A percentile compares a stretch with the other conserved stretches of the same genome.
Evolutionary conservation across 2,329 filamentous ascomycete genomes (phyloP).

Genomic region (Phyllosticta citribraziliensis): DNA sequence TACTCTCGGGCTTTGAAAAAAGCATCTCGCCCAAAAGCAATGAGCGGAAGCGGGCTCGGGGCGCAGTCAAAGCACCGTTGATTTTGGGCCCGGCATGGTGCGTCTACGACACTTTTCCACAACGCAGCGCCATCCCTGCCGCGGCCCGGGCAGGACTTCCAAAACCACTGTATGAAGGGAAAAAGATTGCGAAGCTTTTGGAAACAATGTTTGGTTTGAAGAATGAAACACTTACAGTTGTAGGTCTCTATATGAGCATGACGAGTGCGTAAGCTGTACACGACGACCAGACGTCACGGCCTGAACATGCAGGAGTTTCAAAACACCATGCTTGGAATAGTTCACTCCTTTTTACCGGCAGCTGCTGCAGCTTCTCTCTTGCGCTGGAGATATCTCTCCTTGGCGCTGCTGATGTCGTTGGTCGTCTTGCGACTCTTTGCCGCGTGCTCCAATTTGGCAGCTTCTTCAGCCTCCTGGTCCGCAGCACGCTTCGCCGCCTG

Average conservation of each 20-base stretch:
- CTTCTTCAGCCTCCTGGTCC: conserved; percentile 59
- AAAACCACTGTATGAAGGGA: background rate
- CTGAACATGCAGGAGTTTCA: background rate
- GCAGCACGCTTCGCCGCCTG: conserved; percentile 61
- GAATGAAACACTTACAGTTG: background rate
- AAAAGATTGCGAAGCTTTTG: background rate
- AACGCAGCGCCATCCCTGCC: conserved; percentile 6
- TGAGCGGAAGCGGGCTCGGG: conserved; percentile 5
- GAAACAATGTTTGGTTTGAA: background rate
- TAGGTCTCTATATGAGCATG: background rate
- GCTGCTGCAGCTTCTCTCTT: conserved; percentile 62
- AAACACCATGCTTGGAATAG: background rate
- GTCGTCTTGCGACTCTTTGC: conserved; percentile 72
- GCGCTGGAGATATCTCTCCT: conserved; percentile 68
- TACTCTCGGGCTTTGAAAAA: background rate
- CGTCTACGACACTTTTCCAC: background rate
- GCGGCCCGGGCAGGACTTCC: background rate
- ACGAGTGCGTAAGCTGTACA: background rate
- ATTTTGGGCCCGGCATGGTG: conserved; percentile 2
- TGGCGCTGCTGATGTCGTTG: conserved; percentile 64
- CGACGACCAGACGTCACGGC: background rate
- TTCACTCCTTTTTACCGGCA: conserved; percentile 1
- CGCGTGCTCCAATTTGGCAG: conserved; percentile 51
- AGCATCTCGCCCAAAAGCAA: conserved; percentile 1
- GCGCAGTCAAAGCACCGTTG: background rate